Conservation (phyloP, 768 basidiomycete species). For the Boletus rufocinnamomeus region DNA sequence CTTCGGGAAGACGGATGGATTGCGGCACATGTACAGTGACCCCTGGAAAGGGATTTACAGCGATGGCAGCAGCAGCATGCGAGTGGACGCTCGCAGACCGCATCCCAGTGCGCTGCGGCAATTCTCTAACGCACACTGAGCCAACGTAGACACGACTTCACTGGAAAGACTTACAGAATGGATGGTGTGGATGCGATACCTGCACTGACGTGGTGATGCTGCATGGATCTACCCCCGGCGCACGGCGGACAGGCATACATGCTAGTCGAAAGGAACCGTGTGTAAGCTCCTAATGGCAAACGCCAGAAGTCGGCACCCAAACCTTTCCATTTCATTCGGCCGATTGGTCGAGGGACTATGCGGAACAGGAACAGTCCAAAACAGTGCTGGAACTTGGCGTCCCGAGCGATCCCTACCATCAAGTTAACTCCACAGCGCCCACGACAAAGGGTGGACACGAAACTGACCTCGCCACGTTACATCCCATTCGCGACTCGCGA, state of each 20-base stretch:
- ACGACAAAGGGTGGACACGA: neutral
- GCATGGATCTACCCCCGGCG: neutral
- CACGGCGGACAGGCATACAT: neutral
- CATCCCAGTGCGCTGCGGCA: no score
- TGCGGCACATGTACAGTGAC: no score
- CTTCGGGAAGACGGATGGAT: no score
- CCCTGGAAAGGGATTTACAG: no score
- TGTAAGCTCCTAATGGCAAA: neutral
- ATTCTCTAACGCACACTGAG: no score
- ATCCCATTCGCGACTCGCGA: neutral
- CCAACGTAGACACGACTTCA: no score
- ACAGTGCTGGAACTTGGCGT: neutral
- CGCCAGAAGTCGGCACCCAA: neutral
- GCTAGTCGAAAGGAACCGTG: neutral
- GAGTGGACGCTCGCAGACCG: no score
- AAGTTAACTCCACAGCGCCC: neutral
- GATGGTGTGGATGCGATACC: neutral
- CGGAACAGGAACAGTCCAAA: slow-evolving; percentile 5
- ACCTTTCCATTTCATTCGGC: slow-evolving; percentile 6
- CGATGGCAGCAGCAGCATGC: no score
- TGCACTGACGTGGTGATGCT: neutral
- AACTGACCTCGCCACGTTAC: slow-evolving; percentile 9
- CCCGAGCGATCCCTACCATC: slow-evolving; percentile 9
- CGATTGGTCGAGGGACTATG: neutral
- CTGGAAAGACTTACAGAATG: neutral